Evolutionary conservation across 495 filamentous ascomycete genomes (phyloP), one percentile per base, ranked within the genome.

Genomic region (Talaromyces nanjingensis): DNA sequence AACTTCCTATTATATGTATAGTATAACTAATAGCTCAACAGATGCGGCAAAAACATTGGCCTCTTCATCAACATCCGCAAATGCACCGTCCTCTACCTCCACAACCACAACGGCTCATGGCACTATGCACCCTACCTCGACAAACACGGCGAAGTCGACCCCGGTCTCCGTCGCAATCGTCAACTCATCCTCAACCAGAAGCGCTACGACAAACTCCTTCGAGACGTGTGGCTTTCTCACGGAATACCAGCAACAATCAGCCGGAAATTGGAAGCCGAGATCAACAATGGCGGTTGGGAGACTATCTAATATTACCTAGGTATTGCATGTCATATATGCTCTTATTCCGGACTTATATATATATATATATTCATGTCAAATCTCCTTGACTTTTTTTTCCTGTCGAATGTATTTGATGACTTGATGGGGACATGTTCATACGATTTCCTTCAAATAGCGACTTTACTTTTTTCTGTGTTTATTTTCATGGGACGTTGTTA

Each of bases 211-310:
- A 83, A 87, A 54, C 83, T 97, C 66, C 78, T 96, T 42, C 82
- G 94, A 58, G 90, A 86, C 67, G 84, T 92, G 25, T 98, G 96
- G 94, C 78, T 98, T 63, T 84, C 87, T 24, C 92, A 96, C 67
- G 85, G 87, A 24, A 85, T 98, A 34, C 92, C 91, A n/a, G 93
- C 89, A 55, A 88, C 87, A 37, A 96, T 98, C 70, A 87, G 88
- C 61, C 81, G 94, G 65, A 92, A 92, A 73, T 76, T 98, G 65
- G 94, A 98, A 78, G 88, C 88, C 11, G 94, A 98, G 70, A 90
- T 96, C 52, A 98, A 98, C 71, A 96, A 89, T 66, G 94, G 94
- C 6, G 94, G 94, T 2, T 98, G 94, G 94, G 94, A 98, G 77
- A 96, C 93, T 24, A 86, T 93, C 61, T 91, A 74, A 72, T 52